Conservation (phyloP, 345 rosid species). For the Kernera saxatilis region DNA sequence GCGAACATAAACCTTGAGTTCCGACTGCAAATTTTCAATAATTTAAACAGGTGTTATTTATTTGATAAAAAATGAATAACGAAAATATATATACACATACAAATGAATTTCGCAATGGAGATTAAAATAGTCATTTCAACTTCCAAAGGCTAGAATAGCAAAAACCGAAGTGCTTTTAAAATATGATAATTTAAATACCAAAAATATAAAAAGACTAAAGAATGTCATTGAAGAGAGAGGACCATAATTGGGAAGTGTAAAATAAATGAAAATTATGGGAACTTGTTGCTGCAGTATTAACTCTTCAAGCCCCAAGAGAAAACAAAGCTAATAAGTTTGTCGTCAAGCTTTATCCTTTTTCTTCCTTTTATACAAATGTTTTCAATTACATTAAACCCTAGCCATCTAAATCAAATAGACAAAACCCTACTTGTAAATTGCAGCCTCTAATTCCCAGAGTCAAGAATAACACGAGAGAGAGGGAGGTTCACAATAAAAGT, state of each 20-base stretch:
- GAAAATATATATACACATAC: background rate
- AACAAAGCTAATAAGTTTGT: conserved; percentile 25
- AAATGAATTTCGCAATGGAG: background rate
- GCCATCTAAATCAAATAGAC: conserved; percentile 13
- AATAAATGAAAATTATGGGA: conserved; percentile 27
- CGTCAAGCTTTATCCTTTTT: conserved; percentile 5
- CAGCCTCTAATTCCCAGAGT: conserved; percentile 17
- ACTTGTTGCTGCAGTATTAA: conserved; percentile 33
- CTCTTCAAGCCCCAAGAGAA: conserved; percentile 34
- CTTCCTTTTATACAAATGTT: background rate
- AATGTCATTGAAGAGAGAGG: conserved; percentile 16
- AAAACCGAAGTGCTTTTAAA: background rate
- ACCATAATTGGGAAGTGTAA: conserved; percentile 31
- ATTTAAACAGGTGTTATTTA: background rate
- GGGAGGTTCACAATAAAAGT: background rate
- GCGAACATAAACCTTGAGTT: background rate
- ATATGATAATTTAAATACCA: background rate
- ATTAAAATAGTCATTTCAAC: conserved; percentile 6
- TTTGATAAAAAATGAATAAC: background rate
- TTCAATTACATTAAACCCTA: conserved; percentile 27
- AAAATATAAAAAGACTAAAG: conserved; percentile 5
- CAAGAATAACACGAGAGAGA: background rate
- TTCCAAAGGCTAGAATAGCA: conserved; percentile 9
- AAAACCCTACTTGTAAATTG: conserved; percentile 14
- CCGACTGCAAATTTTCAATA: background rate